Percentiles rank a stretch among this genome's conserved stretches.
phyloP scores from a whole-genome alignment of 768 basidiomycete species.

The Austroboletus eburneus region DNA sequence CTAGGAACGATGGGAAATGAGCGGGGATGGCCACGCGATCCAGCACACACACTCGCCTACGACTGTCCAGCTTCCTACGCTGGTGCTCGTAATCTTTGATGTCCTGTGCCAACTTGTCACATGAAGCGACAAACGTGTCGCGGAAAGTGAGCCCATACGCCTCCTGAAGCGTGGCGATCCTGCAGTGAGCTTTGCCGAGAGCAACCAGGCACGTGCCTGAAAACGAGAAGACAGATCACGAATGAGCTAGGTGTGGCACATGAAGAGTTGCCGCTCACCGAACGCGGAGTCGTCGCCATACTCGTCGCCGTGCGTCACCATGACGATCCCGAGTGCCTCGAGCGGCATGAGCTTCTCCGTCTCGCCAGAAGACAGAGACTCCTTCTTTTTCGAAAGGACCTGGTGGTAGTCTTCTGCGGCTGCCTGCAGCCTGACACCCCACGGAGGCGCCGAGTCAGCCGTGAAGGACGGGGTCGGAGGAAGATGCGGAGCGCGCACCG shows the following conservation, averaged over 20 bases:
- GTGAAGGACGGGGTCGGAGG: neutral
- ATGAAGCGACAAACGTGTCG: conserved; percentile 67
- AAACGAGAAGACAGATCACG: conserved; percentile 21
- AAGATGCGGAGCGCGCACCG: conserved; percentile 46
- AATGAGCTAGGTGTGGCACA: too few species aligned
- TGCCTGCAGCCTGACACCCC: conserved; percentile 56
- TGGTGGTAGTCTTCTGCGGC: conserved; percentile 72
- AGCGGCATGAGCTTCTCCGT: conserved; percentile 68
- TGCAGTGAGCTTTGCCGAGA: conserved; percentile 81
- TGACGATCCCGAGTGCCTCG: conserved; percentile 78
- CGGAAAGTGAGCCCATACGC: conserved; percentile 67
- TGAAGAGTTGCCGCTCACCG: conserved; percentile 40
- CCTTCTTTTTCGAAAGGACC: conserved; percentile 71
- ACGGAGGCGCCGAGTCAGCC: too few species aligned
- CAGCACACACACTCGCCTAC: conserved; percentile 47
- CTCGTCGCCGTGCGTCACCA: conserved; percentile 83
- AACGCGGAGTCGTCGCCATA: conserved; percentile 73
- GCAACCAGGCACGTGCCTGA: conserved; percentile 69
- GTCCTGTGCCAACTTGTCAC: conserved; percentile 62
- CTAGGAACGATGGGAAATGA: conserved; percentile 34
- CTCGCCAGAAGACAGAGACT: conserved; percentile 56
- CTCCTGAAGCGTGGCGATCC: conserved; percentile 81
- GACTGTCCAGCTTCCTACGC: conserved; percentile 83
- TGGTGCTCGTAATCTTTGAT: conserved; percentile 80
- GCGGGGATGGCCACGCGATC: neutral